Conservation (phyloP, 2,329 filamentous ascomycete genomes). For the Torrubiella hemipterigena region DNA sequence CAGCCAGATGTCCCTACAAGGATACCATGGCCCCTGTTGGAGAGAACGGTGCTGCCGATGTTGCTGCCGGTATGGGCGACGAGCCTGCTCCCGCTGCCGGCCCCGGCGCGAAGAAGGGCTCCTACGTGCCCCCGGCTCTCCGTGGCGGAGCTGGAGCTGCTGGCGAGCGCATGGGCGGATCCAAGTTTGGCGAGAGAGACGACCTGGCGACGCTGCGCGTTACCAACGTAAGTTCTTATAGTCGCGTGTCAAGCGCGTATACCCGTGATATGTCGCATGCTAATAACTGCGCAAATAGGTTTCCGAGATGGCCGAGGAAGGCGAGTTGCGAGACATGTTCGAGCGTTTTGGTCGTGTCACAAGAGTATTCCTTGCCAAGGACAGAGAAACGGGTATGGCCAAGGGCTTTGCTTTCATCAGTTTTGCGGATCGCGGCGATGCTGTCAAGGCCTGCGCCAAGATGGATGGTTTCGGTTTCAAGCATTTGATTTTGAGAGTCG, state of each 20-base stretch:
- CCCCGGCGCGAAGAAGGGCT: conserved; percentile 52
- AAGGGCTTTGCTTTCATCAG: conserved; percentile 99
- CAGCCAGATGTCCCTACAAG: conserved; percentile 97
- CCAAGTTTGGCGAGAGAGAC: conserved; percentile 88
- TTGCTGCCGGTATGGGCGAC: conserved; percentile 42
- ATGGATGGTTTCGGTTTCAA: conserved; percentile 94
- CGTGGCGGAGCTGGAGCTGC: conserved; percentile 52
- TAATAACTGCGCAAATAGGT: conserved; percentile 43
- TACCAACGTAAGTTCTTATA: conserved; percentile 96
- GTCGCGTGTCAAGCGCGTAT: too few relatives aligned
- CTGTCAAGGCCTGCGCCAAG: conserved; percentile 86
- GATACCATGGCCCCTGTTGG: conserved; percentile 93
- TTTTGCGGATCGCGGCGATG: conserved; percentile 81
- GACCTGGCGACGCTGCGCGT: conserved; percentile 93
- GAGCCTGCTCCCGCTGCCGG: conserved; percentile 32
- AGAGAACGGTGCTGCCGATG: conserved; percentile 41
- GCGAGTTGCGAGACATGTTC: conserved; percentile 94
- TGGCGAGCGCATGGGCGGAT: conserved; percentile 68
- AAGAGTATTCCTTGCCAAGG: conserved; percentile 94
- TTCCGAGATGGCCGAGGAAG: conserved; percentile 93
- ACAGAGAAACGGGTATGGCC: conserved; percentile 87
- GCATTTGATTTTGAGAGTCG: conserved; percentile 75
- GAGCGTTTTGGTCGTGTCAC: conserved; percentile 94
- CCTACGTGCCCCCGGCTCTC: conserved; percentile 90
- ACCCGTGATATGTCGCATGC: conserved; percentile 6